A percentile compares a stretch with the other conserved stretches of the same genome.
phyloP scores from a whole-genome alignment of 1,284 basidiomycete species.

The Cryptococcus amylolentus region DNA sequence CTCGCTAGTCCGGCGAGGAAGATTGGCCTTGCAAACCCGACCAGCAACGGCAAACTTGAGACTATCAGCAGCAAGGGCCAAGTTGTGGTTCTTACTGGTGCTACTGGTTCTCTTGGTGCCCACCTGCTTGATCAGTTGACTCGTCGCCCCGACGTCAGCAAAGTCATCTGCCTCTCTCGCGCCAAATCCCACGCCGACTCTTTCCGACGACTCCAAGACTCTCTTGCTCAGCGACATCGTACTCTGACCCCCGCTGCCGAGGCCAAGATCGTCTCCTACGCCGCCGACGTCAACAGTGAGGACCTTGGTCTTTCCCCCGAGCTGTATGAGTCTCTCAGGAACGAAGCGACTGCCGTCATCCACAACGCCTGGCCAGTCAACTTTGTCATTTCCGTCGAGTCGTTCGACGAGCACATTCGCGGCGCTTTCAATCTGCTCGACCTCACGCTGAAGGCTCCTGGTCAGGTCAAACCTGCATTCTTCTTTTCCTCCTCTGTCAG shows the following conservation, averaged over 20 bases:
- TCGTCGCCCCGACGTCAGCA: slow-evolving; percentile 44
- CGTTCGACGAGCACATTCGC: slow-evolving; percentile 56
- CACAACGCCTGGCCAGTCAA: slow-evolving; percentile 53
- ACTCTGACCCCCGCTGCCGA: slow-evolving; percentile 19
- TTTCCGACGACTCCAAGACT: slow-evolving; percentile 29
- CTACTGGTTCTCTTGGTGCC: slow-evolving; percentile 62
- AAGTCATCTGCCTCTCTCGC: slow-evolving; percentile 56
- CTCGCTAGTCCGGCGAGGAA: too few relatives aligned
- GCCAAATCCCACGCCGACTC: slow-evolving; percentile 37
- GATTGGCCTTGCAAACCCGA: background rate
- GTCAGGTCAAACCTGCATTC: slow-evolving; percentile 49
- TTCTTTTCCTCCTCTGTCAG: slow-evolving; percentile 61
- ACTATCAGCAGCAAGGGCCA: slow-evolving; percentile 14
- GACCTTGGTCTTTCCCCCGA: slow-evolving; percentile 51
- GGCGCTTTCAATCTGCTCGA: slow-evolving; percentile 58
- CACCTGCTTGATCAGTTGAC: slow-evolving; percentile 58
- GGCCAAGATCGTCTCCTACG: slow-evolving; percentile 51
- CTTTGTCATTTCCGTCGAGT: slow-evolving; percentile 49
- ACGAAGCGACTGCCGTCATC: slow-evolving; percentile 53
- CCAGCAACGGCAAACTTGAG: background rate
- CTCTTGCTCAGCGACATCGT: slow-evolving; percentile 31
- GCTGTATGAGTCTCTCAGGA: slow-evolving; percentile 49
- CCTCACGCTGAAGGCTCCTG: slow-evolving; percentile 53
- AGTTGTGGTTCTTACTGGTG: slow-evolving; percentile 56
- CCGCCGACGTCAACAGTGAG: slow-evolving; percentile 52